phyloP scores from a whole-genome alignment of 441 rosid species.

The Brassica hybrid region DNA sequence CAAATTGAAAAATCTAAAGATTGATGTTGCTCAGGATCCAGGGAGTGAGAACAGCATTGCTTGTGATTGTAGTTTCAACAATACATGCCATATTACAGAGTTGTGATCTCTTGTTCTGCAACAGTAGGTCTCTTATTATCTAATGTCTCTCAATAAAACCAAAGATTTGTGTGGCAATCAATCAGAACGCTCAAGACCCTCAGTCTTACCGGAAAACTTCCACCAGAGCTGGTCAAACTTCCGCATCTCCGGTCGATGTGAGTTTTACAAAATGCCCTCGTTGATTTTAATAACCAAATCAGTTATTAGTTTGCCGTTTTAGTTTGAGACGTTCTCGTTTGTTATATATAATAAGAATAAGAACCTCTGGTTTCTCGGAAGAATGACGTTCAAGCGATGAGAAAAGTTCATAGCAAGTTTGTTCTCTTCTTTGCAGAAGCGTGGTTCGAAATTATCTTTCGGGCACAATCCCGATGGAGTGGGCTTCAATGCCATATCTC shows the following conservation, averaged over 20 bases:
- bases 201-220: too few relatives aligned
- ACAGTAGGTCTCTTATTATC: background rate
- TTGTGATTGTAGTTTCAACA: conserved; percentile 18
- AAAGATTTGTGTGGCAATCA: too few relatives aligned
- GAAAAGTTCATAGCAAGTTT: background rate
- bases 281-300: too few relatives aligned
- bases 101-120: background rate
- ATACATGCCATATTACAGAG: background rate
- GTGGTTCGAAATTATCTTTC: conserved; percentile 17
- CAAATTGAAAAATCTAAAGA: background rate
- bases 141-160: background rate
- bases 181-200: too few relatives aligned
- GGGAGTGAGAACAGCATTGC: background rate
- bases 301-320: too few relatives aligned
- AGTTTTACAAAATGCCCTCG: too few relatives aligned
- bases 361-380: too few relatives aligned
- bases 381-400: background rate
- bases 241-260: too few relatives aligned
- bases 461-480: conserved; percentile 35
- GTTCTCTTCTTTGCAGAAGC: conserved; percentile 13
- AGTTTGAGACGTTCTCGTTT: too few relatives aligned
- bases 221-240: too few relatives aligned
- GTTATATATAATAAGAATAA: too few relatives aligned
- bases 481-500: conserved; percentile 29
- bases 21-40: background rate